Base-by-base conservation (phyloP, 1,284 basidiomycete genomes). In the Leccinum huronense region DNA sequence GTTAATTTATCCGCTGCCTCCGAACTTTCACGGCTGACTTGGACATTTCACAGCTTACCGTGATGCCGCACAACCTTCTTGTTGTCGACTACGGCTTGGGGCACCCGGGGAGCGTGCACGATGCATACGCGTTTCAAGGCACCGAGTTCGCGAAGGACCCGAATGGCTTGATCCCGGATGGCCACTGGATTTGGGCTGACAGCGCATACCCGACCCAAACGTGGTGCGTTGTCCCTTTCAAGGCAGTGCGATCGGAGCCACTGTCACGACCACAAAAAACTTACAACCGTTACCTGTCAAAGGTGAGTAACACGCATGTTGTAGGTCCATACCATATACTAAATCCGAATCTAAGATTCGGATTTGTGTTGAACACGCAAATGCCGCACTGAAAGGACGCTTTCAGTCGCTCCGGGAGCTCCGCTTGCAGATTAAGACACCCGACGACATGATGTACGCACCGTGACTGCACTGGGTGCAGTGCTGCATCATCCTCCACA, bases 211-310 rank as follows among this genome's bases (percentile, higher is more conserved):
- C 30, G 2, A 34, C 31, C 10, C 7, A 51, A 14, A 10, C 58
- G 0, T 59, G 45, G 58, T 59, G 45, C 34, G 45, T 51, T 1
- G 27, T 40, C 4, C 30, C 53, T 5, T 54, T 54, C 14, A 54
- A 54, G 13, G 30, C 30, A 10, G 30, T 7, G 10, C 23, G 23
- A 23, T 23, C 4, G 10, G 11, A 1, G 4, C 1, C 2, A 1
- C 16, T 60, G 6, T 51, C 30, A 13, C 1, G 9, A 3, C 19
- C 14, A 11, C 59, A 60, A 3, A 34, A 57, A 5, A 3, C 42
- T 1, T 57, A 40, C 13, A 57, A 51, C 14, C 0, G 14, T 23
- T 30, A 66, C 34, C 58, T 61, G 19, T 57, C 57, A n/a, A 62
- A 62, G 56, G 48, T 59, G 54, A 40, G 65, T 27, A 19, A 23